Conservation (phyloP, 2,329 filamentous ascomycete species). For the Pseudopithomyces chartarum region DNA sequence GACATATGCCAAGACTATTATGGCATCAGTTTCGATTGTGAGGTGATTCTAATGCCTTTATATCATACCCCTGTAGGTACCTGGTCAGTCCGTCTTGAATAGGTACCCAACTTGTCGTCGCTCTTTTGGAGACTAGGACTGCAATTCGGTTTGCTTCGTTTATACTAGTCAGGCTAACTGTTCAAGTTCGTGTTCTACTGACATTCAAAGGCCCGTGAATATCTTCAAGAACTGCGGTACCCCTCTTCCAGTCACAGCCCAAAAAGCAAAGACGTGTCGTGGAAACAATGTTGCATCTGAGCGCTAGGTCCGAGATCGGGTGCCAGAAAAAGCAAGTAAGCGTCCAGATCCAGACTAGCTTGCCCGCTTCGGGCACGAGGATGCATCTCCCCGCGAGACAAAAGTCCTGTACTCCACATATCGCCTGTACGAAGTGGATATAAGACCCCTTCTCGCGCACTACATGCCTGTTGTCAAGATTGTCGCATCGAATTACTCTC, state of each 20-base stretch:
- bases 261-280: neutral
- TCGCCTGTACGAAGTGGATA: neutral
- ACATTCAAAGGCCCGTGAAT: too few species aligned
- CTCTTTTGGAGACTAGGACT: too few species aligned
- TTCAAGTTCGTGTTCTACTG: too few species aligned
- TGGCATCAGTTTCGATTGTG: too few species aligned
- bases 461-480: neutral
- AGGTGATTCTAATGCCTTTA: too few species aligned
- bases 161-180: too few species aligned
- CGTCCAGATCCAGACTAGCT: neutral
- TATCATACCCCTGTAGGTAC: too few species aligned
- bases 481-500: conserved; percentile 5
- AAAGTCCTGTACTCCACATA: conserved; percentile 7
- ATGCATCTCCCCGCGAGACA: neutral
- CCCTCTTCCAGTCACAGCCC: neutral
- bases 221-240: too few species aligned
- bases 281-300: conserved; percentile 5
- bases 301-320: conserved; percentile 2
- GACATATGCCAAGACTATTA: too few species aligned
- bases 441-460: conserved; percentile 7
- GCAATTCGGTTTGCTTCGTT: too few species aligned
- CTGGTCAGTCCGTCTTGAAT: too few species aligned
- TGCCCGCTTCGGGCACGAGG: neutral
- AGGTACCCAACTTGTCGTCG: too few species aligned
- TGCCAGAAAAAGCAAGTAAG: neutral